Percentiles rank a stretch among this genome's conserved stretches.
Conservation (phyloP, 2,329 filamentous ascomycete species). For the Geosmithia putterillii region DNA sequence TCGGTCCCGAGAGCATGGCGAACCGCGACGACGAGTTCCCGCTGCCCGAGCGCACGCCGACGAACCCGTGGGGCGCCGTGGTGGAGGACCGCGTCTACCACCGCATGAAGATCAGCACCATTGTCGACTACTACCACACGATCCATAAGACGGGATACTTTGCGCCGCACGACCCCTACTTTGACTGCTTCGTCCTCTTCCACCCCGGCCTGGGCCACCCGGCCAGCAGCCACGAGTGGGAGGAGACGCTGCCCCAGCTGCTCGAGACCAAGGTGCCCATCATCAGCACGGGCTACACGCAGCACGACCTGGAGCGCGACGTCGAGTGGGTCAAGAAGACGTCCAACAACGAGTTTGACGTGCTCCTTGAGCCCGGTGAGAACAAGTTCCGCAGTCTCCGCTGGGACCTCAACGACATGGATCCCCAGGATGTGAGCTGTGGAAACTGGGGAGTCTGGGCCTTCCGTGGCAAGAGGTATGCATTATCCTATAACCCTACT, state of each 20-base stretch:
- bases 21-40: slow-evolving; percentile 92
- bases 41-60: slow-evolving; percentile 69
- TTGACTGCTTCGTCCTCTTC: slow-evolving; percentile 95
- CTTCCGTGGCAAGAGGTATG: slow-evolving; percentile 92
- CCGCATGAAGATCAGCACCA: slow-evolving; percentile 92
- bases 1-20: slow-evolving; percentile 90
- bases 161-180: slow-evolving; percentile 92
- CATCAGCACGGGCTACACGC: slow-evolving; percentile 90
- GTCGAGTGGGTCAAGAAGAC: slow-evolving; percentile 81
- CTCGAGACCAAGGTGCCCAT: slow-evolving; percentile 94
- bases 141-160: slow-evolving; percentile 86
- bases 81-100: slow-evolving; percentile 83
- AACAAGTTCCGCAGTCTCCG: slow-evolving; percentile 86
- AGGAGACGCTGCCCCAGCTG: slow-evolving; percentile 75
- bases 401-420: slow-evolving; percentile 94
- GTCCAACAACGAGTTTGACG: slow-evolving; percentile 79
- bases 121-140: slow-evolving; percentile 96
- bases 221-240: slow-evolving; percentile 87
- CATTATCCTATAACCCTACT: slow-evolving; percentile 13
- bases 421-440: slow-evolving; percentile 86
- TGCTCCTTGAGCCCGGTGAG: slow-evolving; percentile 84
- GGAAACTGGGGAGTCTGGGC: slow-evolving; percentile 98
- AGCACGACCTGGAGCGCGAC: slow-evolving; percentile 88
- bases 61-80: slow-evolving; percentile 87
- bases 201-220: slow-evolving; percentile 94